These are phyloP conservation scores for Ceratobasidium sp. DNA, from an alignment of 1,284 basidiomycete species.

Conservation along the genomic window DNA sequence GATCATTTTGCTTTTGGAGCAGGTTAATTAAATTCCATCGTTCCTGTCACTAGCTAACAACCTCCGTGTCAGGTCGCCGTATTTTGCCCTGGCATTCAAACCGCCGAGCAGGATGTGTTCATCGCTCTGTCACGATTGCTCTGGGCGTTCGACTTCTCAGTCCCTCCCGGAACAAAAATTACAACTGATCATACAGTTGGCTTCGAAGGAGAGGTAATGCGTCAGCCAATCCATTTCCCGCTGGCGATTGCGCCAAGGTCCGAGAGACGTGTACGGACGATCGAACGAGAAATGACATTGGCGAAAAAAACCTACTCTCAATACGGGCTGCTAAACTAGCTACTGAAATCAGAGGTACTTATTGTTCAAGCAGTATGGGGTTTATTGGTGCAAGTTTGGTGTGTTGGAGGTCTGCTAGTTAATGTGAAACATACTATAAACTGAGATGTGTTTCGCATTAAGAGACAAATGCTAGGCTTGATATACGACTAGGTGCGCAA, in stretches of 20 bases:
- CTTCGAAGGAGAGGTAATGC: conserved; percentile 12
- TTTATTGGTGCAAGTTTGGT: too few relatives aligned
- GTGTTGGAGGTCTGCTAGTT: too few relatives aligned
- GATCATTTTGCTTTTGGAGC: conserved; percentile 38
- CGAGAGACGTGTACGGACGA: neutral
- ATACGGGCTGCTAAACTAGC: conserved; percentile 19
- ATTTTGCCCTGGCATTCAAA: conserved; percentile 20
- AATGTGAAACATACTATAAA: too few relatives aligned
- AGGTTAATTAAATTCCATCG: neutral
- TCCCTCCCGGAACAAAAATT: neutral
- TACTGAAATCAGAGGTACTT: too few relatives aligned
- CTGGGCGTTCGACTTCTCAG: conserved; percentile 34
- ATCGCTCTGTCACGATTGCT: conserved; percentile 21
- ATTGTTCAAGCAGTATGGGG: too few relatives aligned
- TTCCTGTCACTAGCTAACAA: neutral
- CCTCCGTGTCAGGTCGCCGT: conserved; percentile 1
- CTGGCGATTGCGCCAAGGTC: conserved; percentile 24
- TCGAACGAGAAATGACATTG: conserved; percentile 12
- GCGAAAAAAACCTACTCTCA: conserved; percentile 16
- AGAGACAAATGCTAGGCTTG: too few relatives aligned
- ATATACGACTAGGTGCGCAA: too few relatives aligned
- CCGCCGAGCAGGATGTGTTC: conserved; percentile 25
- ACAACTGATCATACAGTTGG: conserved; percentile 18
- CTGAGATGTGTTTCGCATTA: too few relatives aligned
- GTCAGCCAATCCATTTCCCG: conserved; percentile 12